Percentiles rank a stretch among this genome's conserved stretches.
Evolutionary conservation across 306 rosid species (phyloP).

Genomic region (Heteromeles arbutifolia): DNA sequence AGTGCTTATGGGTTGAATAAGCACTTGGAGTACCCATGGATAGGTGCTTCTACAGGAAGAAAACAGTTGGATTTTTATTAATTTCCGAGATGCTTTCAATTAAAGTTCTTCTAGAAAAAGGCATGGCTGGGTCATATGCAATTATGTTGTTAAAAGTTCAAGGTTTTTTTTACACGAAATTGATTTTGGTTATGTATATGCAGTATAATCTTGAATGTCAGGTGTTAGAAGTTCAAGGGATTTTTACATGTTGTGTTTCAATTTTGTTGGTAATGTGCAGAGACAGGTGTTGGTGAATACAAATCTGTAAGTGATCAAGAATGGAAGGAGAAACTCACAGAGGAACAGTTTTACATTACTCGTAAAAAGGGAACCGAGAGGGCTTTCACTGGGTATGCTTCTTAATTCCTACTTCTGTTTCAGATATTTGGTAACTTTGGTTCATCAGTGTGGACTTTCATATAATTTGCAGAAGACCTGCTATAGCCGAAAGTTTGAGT

Average conservation of each 20-base stretch:
- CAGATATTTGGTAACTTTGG: not conserved
- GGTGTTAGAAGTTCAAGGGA: no score
- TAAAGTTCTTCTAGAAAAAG: no score
- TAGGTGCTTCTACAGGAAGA: no score
- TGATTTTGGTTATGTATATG: not conserved
- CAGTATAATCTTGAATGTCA: not conserved
- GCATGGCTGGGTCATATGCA: not conserved
- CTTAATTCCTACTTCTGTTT: not conserved
- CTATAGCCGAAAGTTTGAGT: not conserved
- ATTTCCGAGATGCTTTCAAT: no score
- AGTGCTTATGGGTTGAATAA: no score
- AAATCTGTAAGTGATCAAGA: slow-evolving; percentile 54
- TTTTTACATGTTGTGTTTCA: not conserved
- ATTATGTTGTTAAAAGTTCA: not conserved
- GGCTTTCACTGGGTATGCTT: slow-evolving; percentile 81
- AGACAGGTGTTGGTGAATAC: slow-evolving; percentile 38
- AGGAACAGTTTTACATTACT: slow-evolving; percentile 67
- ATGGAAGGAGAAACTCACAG: slow-evolving; percentile 67
- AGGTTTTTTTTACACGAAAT: not conserved
- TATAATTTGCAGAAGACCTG: not conserved
- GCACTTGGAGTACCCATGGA: not conserved
- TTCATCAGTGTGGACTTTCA: not conserved
- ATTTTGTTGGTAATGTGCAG: slow-evolving; percentile 33
- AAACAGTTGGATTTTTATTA: no score
- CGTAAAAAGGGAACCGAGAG: slow-evolving; percentile 94